Percentiles rank a stretch among this genome's conserved stretches.
Conservation (phyloP, 2,329 filamentous ascomycete genomes). For the Stachybotrys chlorohalonatus region DNA sequence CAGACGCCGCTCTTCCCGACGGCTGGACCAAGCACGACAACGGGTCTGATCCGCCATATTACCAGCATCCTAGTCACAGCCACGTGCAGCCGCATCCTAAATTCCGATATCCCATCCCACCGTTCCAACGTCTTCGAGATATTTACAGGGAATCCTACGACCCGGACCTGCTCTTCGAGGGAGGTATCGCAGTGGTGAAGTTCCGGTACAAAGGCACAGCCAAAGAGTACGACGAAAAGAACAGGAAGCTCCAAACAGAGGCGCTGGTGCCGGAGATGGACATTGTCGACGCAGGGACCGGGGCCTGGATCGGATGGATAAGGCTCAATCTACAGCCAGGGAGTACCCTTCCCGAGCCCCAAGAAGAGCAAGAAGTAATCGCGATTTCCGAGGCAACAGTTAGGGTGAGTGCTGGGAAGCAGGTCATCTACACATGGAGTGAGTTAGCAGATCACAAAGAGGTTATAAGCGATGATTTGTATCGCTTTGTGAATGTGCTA, state of each 20-base stretch:
- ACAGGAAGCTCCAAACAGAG: not conserved
- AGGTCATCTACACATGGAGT: not conserved
- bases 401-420: not conserved
- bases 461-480: not conserved
- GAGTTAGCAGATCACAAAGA: slow-evolving; percentile 1
- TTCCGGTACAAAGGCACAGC: slow-evolving; percentile 1
- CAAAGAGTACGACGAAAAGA: not conserved
- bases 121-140: not conserved
- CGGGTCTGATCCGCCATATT: slow-evolving; percentile 1
- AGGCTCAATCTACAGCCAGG: slow-evolving; percentile 3
- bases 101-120: slow-evolving; percentile 4
- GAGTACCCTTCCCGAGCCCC: not conserved
- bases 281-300: not conserved
- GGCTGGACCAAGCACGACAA: slow-evolving; percentile 3
- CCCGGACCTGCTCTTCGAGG: slow-evolving; percentile 2
- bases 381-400: slow-evolving; percentile 2
- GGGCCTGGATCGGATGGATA: slow-evolving; percentile 1
- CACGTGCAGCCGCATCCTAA: slow-evolving; percentile 1
- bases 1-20: not conserved
- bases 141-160: not conserved
- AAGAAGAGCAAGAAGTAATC: slow-evolving; percentile 2
- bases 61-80: slow-evolving; percentile 1
- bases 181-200: not conserved
- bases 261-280: slow-evolving; percentile 2
- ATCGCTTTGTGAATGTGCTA: slow-evolving; percentile 4